phyloP scores from a whole-genome alignment of 345 rosid species.

The Boechera divaricarpa region DNA sequence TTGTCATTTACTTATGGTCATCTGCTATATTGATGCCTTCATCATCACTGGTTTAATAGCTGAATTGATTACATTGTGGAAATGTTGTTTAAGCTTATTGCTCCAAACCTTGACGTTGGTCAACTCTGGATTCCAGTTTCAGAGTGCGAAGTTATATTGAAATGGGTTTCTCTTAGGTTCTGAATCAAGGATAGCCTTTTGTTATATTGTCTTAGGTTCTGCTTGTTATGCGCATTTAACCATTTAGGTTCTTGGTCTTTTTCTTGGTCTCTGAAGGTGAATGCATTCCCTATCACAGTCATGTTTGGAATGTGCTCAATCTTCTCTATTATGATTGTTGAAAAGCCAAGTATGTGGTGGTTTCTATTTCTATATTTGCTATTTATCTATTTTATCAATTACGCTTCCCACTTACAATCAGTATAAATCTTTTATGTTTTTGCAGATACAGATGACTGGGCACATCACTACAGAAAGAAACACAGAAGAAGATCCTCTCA shows the following conservation, averaged over 20 bases:
- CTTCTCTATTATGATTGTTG: constrained; percentile 38
- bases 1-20: constrained; percentile 6
- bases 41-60: not conserved
- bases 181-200: not conserved
- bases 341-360: no score
- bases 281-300: constrained; percentile 68
- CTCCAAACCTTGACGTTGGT: not conserved
- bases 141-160: not conserved
- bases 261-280: constrained; percentile 55
- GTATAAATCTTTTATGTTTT: constrained; percentile 11
- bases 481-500: constrained; percentile 79
- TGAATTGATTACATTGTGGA: not conserved
- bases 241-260: no score
- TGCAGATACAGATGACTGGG: constrained; percentile 72
- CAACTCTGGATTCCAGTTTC: not conserved
- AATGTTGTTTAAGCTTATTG: not conserved
- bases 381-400: constrained; percentile 14
- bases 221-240: not conserved
- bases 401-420: constrained; percentile 8
- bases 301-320: constrained; percentile 70
- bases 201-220: not conserved
- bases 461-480: constrained; percentile 53
- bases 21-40: not conserved
- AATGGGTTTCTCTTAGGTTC: not conserved
- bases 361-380: constrained; percentile 11